Evolutionary conservation across 2,329 filamentous ascomycete genomes (phyloP).

Genomic region (Grosmannia penicillata): DNA sequence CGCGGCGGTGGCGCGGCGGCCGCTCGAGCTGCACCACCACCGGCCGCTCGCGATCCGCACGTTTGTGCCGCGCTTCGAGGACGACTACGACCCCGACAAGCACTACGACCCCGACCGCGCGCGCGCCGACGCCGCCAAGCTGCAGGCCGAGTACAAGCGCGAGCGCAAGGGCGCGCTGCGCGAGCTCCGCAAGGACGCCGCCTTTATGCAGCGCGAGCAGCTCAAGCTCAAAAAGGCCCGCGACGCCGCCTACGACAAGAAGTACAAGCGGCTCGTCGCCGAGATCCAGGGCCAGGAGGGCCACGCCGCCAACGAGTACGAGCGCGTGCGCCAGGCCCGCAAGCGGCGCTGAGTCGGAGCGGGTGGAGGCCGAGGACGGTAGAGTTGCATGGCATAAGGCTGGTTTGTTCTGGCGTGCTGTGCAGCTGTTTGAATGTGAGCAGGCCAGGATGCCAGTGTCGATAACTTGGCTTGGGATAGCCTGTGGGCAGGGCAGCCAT

Average conservation of each 20-base stretch:
- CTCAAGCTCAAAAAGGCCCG: conserved; percentile 83
- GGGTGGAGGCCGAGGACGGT: background rate
- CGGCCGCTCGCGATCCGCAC: conserved; percentile 75
- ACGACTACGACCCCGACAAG: conserved; percentile 82
- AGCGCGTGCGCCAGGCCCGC: conserved; percentile 65
- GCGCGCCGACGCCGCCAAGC: conserved; percentile 68
- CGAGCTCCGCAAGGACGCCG: conserved; percentile 87
- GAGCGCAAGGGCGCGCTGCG: conserved; percentile 91
- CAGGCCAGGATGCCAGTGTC: too few species aligned
- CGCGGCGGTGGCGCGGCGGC: conserved; percentile 53
- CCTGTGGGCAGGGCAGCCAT: too few species aligned
- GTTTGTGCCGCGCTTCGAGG: conserved; percentile 88
- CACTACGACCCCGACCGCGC: conserved; percentile 96
- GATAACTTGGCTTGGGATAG: too few species aligned
- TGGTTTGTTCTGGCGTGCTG: too few species aligned
- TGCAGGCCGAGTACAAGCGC: conserved; percentile 83
- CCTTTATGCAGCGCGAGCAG: conserved; percentile 84
- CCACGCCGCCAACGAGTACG: conserved; percentile 72
- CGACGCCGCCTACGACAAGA: conserved; percentile 90
- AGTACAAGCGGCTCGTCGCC: conserved; percentile 80
- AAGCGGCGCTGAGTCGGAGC: conserved; percentile 24
- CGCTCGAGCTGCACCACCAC: conserved; percentile 81
- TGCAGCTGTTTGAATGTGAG: too few species aligned
- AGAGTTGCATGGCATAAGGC: background rate
- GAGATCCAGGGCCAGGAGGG: conserved; percentile 96